Conservation (phyloP, 805 yeast species). For the Kodamaea hsintzibuensis region DNA sequence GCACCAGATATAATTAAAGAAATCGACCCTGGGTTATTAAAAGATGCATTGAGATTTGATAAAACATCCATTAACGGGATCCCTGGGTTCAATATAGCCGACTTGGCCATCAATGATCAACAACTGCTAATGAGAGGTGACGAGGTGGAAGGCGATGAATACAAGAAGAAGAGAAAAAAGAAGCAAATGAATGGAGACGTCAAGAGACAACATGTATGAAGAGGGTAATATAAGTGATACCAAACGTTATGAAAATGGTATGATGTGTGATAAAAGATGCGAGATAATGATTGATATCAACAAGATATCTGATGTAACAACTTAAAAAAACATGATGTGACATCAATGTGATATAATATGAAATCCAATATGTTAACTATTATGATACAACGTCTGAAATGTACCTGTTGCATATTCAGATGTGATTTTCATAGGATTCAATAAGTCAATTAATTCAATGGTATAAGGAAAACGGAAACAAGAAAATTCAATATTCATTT, state of each 20-base stretch:
- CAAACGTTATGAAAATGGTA: not conserved
- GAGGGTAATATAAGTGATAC: not conserved
- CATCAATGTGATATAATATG: not conserved
- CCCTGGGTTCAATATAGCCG: constrained; percentile 72
- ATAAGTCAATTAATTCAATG: not conserved
- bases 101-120: constrained; percentile 61
- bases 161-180: constrained; percentile 39
- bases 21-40: constrained; percentile 51
- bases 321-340: too few species aligned
- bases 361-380: constrained; percentile 1
- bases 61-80: constrained; percentile 68
- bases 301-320: not conserved
- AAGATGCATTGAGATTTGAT: constrained; percentile 56
- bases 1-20: constrained; percentile 49
- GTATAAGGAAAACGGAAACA: not conserved
- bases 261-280: not conserved
- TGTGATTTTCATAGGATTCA: not conserved
- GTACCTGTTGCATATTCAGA: not conserved
- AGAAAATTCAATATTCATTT: not conserved
- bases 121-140: constrained; percentile 42
- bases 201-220: constrained; percentile 38
- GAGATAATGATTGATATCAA: not conserved
- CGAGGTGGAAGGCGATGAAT: constrained; percentile 42
- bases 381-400: not conserved
- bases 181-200: constrained; percentile 38